A percentile compares a stretch with the other conserved stretches of the same genome.
Conservation (phyloP, 2,329 filamentous ascomycete species). For the Malbranchea cinnamomea region DNA sequence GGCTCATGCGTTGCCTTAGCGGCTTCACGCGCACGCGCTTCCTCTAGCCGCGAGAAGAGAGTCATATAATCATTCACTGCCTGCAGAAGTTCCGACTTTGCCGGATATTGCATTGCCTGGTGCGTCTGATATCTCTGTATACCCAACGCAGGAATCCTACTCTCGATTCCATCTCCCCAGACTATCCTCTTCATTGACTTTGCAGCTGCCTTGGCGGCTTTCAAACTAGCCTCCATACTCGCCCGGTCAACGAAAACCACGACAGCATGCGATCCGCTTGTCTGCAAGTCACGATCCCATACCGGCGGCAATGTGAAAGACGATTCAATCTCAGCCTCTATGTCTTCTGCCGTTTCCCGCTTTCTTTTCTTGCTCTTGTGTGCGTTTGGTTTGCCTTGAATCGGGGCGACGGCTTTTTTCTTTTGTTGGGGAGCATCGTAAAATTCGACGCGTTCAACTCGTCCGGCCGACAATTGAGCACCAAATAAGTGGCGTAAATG, state of each 20-base stretch:
- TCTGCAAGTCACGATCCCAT: slow-evolving; percentile 57
- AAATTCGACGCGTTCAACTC: slow-evolving; percentile 66
- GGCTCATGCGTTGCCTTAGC: slow-evolving; percentile 58
- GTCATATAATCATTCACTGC: slow-evolving; percentile 76
- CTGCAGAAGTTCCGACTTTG: slow-evolving; percentile 49
- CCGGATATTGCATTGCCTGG: slow-evolving; percentile 55
- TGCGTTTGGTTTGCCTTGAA: slow-evolving; percentile 5
- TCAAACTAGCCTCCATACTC: slow-evolving; percentile 61
- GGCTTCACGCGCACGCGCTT: slow-evolving; percentile 48
- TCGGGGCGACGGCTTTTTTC: slow-evolving; percentile 12
- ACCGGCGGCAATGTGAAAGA: slow-evolving; percentile 51
- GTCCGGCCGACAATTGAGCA: slow-evolving; percentile 57
- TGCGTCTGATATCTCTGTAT: slow-evolving; percentile 43
- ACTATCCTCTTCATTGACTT: slow-evolving; percentile 34
- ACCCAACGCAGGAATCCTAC: slow-evolving; percentile 43
- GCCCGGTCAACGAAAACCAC: slow-evolving; percentile 71
- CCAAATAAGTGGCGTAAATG: slow-evolving; percentile 66
- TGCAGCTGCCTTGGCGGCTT: slow-evolving; percentile 50
- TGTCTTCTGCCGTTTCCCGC: slow-evolving; percentile 32
- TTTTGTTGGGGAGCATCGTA: slow-evolving; percentile 37
- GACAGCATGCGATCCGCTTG: slow-evolving; percentile 64
- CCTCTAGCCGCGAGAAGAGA: slow-evolving; percentile 52
- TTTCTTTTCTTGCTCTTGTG: slow-evolving; percentile 39
- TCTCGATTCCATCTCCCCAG: slow-evolving; percentile 52
- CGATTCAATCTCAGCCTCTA: slow-evolving; percentile 41